Evolutionary conservation across 176 grass and related monocot species (phyloP).

Genomic region (Metroxylon sagu): DNA sequence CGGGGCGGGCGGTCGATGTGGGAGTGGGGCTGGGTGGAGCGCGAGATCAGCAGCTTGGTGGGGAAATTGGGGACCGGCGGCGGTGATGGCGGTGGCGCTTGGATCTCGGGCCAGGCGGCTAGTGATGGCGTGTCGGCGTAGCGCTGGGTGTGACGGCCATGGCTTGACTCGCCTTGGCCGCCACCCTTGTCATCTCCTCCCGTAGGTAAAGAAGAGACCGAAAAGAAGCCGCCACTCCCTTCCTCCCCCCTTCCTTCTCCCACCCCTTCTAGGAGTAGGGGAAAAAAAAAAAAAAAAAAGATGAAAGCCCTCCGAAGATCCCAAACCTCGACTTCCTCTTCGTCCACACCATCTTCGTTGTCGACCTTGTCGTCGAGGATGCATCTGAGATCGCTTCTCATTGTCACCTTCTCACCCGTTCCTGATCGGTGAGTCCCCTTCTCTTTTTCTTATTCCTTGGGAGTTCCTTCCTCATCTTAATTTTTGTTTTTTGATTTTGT

Average conservation of each 20-base stretch:
- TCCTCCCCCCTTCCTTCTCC: neutral
- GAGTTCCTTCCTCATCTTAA: neutral
- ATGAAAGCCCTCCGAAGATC: constrained; percentile 91
- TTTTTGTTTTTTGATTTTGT: neutral
- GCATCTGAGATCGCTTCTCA: constrained; percentile 82
- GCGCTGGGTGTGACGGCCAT: constrained; percentile 24
- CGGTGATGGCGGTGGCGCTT: constrained; percentile 4
- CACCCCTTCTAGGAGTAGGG: too few relatives aligned
- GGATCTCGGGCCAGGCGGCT: neutral
- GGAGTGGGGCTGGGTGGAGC: constrained; percentile 8
- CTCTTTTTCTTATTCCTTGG: constrained; percentile 1
- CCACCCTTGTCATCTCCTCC: constrained; percentile 21
- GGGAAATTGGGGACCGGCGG: neutral
- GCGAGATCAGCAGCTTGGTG: constrained; percentile 2
- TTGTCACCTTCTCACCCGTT: constrained; percentile 39
- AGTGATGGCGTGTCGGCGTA: constrained; percentile 15
- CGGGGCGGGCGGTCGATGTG: constrained; percentile 8
- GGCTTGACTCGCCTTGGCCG: constrained; percentile 21
- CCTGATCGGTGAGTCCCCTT: constrained; percentile 2
- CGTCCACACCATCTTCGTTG: constrained; percentile 54
- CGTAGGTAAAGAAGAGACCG: constrained; percentile 20
- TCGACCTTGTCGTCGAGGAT: constrained; percentile 78
- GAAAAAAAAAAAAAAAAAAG: neutral
- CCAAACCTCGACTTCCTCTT: constrained; percentile 53
- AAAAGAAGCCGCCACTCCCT: neutral